These are phyloP conservation scores for Globisporangium splendens DNA, from an alignment of 352 stramenopile genomes.

Conservation along the genomic window DNA sequence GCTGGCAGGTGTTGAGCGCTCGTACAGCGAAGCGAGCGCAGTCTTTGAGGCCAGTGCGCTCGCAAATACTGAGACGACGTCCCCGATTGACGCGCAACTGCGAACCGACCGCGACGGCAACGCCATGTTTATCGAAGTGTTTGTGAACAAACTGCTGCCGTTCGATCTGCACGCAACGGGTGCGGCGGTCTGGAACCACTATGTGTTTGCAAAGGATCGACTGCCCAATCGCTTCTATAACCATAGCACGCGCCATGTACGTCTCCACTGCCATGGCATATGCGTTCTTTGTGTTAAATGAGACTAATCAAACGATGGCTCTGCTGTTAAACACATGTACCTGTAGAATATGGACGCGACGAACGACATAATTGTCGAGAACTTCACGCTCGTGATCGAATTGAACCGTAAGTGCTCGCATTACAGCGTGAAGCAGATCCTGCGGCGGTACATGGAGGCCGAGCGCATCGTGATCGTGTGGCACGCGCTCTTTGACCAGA, in stretches of 20 bases:
- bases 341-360: conserved; percentile 8
- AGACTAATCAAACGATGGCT: neutral
- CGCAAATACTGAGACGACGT: conserved; percentile 23
- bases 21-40: conserved; percentile 23
- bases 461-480: conserved; percentile 55
- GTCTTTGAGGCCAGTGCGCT: conserved; percentile 40
- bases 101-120: conserved; percentile 22
- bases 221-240: conserved; percentile 41
- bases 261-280: too few relatives aligned
- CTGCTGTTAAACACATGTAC: neutral
- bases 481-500: conserved; percentile 42
- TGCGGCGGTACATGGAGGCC: conserved; percentile 45
- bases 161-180: conserved; percentile 39
- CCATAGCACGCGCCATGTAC: conserved; percentile 35
- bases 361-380: conserved; percentile 55
- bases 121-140: conserved; percentile 39
- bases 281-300: too few relatives aligned
- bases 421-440: conserved; percentile 44
- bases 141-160: conserved; percentile 43
- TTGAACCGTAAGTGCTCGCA: conserved; percentile 38
- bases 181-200: conserved; percentile 43
- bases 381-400: conserved; percentile 46
- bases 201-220: conserved; percentile 23
- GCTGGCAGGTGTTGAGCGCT: conserved; percentile 19
- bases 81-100: conserved; percentile 18